Base-by-base conservation (phyloP, 73 alveolate genomes). In the Paramecium sexaurelia region DNA sequence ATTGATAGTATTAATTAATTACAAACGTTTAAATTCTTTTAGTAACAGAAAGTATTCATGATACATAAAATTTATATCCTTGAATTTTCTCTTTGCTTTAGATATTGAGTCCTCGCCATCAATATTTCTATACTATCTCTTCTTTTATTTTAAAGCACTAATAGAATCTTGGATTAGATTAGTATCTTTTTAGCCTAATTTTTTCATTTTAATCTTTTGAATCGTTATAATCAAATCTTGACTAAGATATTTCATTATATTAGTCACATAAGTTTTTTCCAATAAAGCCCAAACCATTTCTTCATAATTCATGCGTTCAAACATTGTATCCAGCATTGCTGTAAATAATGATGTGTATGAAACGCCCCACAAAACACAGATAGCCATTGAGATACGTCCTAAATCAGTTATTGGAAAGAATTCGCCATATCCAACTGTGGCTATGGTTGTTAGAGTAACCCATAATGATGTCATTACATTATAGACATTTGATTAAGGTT, bases 371-470 rank as follows among this genome's bases (percentile, higher is more conserved):
- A 78, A 40, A 6, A 78, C 68, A 33, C 90, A 19, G 9, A 78
- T 40, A 7, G 71, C 40, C 68, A 78, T 45, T 20, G 90, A 41
- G 1, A 78, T 19, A 15, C 92, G 55, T 11, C 92, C 92, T 27
- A 85, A 29, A 51, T 32, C 84, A 32, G 92, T 55, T 9, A 22
- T 85, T 7, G 92, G 92, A 85, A 24, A 85, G 15, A 85, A 51
- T 15, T 85, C 92, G 6, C 92, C 92, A 85, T 85, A 85, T 22
- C 92, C 92, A 4, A 85, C 69, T 19, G 92, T 85, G 6, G 85
- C 47, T 11, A 85, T 51, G 2, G 92, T 85, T 2, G 66, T 85
- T 5, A 85, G 17, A 29, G 55, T 56, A 0, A 51, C 36, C 92
- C 92, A 85, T n/a, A 85, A 13, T 13, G 85, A 55, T 9, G 61